Evolutionary conservation across 345 rosid species (phyloP).

Genomic region (Hevea brasiliensis): DNA sequence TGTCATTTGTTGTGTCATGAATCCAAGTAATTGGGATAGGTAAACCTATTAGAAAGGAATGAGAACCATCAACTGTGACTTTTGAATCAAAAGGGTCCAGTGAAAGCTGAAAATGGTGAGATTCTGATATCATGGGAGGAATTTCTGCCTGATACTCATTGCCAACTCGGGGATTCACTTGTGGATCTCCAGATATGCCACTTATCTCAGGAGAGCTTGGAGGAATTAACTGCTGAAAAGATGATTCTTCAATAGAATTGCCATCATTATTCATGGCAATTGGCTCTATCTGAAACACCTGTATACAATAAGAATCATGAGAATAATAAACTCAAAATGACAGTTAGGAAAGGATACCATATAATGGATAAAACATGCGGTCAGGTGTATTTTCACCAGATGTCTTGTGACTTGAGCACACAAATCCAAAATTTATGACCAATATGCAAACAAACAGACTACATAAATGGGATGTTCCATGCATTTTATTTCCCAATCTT

Average conservation of each 20-base stretch:
- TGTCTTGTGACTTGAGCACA: neutral
- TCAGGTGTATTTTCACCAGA: constrained; percentile 2
- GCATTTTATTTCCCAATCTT: neutral
- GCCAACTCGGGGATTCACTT: constrained; percentile 58
- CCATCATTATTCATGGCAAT: constrained; percentile 33
- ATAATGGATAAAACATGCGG: constrained; percentile 3
- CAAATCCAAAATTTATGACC: neutral
- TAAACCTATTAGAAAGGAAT: constrained; percentile 48
- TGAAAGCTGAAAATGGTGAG: constrained; percentile 36
- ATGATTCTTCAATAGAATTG: constrained; percentile 35
- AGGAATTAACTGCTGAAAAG: constrained; percentile 26
- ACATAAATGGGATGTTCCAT: neutral
- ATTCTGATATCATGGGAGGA: constrained; percentile 56
- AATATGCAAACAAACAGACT: neutral
- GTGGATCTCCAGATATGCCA: constrained; percentile 51
- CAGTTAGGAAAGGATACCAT: neutral
- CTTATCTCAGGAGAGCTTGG: constrained; percentile 40
- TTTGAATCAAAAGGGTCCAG: constrained; percentile 41
- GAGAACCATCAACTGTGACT: constrained; percentile 29
- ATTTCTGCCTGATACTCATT: constrained; percentile 60
- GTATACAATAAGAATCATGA: neutral
- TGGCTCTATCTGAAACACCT: constrained; percentile 40
- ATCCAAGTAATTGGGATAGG: constrained; percentile 54
- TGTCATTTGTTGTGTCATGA: constrained; percentile 13
- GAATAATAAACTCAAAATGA: neutral